Base-by-base conservation (phyloP, 257 asterid species). In the Eucommia ulmoides region DNA sequence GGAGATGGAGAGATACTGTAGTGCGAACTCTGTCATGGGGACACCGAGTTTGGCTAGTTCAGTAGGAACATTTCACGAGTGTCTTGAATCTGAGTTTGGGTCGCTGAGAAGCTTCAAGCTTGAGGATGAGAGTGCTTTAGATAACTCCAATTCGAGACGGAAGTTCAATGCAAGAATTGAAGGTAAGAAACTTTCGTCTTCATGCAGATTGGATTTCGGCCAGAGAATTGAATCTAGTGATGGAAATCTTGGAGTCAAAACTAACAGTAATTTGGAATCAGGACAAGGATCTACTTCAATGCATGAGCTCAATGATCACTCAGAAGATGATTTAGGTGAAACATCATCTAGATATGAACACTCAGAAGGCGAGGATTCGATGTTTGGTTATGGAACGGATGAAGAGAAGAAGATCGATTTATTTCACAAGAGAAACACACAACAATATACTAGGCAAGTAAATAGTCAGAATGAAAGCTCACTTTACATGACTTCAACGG, bases 21-120 rank as follows among this genome's bases (percentile, higher is more conserved):
- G 94, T 63, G 93, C 94, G 62, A 74, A 71, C 74, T 87, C 97
- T 21, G 85, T 82, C 16, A 75, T 83, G 88, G 94, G 91, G 16
- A 87, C 96, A 23, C 96, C 96, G 41, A 80, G 89, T 52, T 65
- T 78, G 50, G 70, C 77, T 35, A 69, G 77, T 62, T 70, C 76
- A 22, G 76, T 60, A 25, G 45, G 51, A 41, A 51, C 58, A 20
- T 59, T 51, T 70, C 62, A 49, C 61, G 76, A 70, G 24, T 66
- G 65, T 59, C 69, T 72, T 3, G 86, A 80, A 64, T 69, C 88
- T 59, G 93, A 84, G 51, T 65, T 76, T 35, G 93, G 86, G 51
- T 76, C 89, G 0, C 53, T 68, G 63, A 81, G 65, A 59, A 67
- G 77, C 65, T 80, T 80, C 62, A 83, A 62, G 61, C 84, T 86